These are phyloP conservation scores for Microbotryum violaceum DNA, from an alignment of 1,284 basidiomycete genomes.

Conservation along the genomic window DNA sequence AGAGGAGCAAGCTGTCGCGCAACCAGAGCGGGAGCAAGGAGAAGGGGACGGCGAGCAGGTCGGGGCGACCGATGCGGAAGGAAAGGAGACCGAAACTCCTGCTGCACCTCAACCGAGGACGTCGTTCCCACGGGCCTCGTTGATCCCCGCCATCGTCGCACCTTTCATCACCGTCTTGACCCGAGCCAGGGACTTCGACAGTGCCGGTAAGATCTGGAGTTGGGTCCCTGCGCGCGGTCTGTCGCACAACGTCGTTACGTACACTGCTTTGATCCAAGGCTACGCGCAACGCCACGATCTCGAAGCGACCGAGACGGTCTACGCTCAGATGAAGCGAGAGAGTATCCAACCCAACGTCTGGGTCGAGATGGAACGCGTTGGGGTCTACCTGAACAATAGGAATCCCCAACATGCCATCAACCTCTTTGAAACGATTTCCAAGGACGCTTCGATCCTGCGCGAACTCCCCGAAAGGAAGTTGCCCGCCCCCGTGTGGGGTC, in stretches of 20 bases:
- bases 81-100: background rate
- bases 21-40: background rate
- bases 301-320: conserved; percentile 14
- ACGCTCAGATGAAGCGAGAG: conserved; percentile 8
- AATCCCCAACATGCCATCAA: conserved; percentile 19
- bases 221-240: conserved; percentile 20
- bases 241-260: conserved; percentile 19
- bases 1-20: background rate
- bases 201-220: conserved; percentile 20
- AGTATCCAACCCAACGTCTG: conserved; percentile 17
- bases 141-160: conserved; percentile 20
- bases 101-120: background rate
- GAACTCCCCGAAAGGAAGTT: conserved; percentile 1
- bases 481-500: conserved; percentile 10
- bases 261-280: conserved; percentile 22
- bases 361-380: conserved; percentile 19
- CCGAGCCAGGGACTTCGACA: conserved; percentile 7
- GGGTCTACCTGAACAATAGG: conserved; percentile 18
- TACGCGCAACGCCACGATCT: conserved; percentile 23
- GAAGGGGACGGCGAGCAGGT: background rate
- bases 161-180: conserved; percentile 26
- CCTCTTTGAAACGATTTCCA: conserved; percentile 10
- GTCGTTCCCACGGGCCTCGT: background rate
- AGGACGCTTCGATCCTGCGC: conserved; percentile 1
- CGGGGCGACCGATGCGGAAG: background rate